Base-by-base conservation (phyloP, 257 asterid species). In the Cinchona pubescens region DNA sequence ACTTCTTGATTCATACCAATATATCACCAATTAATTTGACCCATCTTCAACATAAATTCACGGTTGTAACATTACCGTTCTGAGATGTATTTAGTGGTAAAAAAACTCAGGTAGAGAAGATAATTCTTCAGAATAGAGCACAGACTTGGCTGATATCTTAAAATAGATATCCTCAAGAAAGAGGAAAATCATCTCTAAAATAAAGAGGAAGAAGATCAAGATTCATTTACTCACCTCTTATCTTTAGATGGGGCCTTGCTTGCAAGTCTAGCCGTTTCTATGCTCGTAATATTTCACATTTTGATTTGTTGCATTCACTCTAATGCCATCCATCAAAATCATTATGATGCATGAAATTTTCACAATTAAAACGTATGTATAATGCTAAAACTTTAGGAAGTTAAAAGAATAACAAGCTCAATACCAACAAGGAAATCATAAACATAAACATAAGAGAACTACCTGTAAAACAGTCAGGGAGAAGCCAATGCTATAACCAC, bases 301-400 rank as follows among this genome's bases (percentile, higher is more conserved):
- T 90, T 75, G 92, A 92, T 85, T 95, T 97, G 78, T 95, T 98
- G 85, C 99, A 95, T 88, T 95, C 99, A 83, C 99, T 95, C 99
- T 95, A 75, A 67, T 79, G 79, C 67, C 83, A 66, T 67, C 63
- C 53, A 71, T 7, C 55, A 65, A 53, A 35, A 59, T 25, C 55
- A 72, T 56, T 8, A 56, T 1, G 37, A 35, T 53, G 51, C 66
- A 71, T 34, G 66, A 3, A 53, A 34, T 27, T 71, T 9, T 55
- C 75, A 38, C 48, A n/a, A 55, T 71, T 37, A 21, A 53, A 53
- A 21, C 7, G 8, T 53, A 56, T 1, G 27, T 11, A 34, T 14
- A n/a, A 11, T 13, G 43, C 35, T 49, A 58, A 69, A 80, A 34
- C n/a, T 13, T 62, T 51, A 56, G 43, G 59, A 38, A 64, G 63